phyloP scores from a whole-genome alignment of 148 eudicot species.

The Nyssa sinensis region DNA sequence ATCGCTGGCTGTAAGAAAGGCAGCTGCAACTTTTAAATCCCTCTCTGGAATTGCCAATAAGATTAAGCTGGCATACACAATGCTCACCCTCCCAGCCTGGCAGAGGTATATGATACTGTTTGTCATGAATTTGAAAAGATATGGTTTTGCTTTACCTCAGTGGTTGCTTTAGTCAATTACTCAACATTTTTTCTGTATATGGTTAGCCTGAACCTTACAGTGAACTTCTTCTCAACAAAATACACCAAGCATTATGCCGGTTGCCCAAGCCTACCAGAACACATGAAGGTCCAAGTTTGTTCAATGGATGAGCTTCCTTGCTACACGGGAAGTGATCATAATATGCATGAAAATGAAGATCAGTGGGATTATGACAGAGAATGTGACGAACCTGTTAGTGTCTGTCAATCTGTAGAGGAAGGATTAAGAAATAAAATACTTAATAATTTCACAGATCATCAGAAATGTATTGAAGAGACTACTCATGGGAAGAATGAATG shows the following conservation, averaged over 20 bases:
- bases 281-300: conserved; percentile 61
- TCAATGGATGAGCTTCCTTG: conserved; percentile 90
- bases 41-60: conserved; percentile 75
- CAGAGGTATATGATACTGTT: conserved; percentile 51
- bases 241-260: conserved; percentile 62
- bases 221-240: conserved; percentile 77
- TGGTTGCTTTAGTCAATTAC: not conserved
- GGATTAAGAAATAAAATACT: conserved; percentile 6
- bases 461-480: conserved; percentile 13
- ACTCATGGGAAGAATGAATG: conserved; percentile 3
- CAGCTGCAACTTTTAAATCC: conserved; percentile 71
- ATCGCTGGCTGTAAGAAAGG: conserved; percentile 65
- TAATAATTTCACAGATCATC: conserved; percentile 1
- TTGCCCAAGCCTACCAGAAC: conserved; percentile 70
- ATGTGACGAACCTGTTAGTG: not conserved
- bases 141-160: not conserved
- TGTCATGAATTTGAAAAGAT: conserved; percentile 10
- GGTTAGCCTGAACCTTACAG: conserved; percentile 69
- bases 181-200: conserved; percentile 8
- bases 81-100: conserved; percentile 91
- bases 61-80: conserved; percentile 74
- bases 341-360: conserved; percentile 30
- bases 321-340: conserved; percentile 29
- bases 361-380: conserved; percentile 21
- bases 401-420: not conserved